These are phyloP conservation scores for Magnaporthiopsis rhizophila DNA, from an alignment of 2,329 filamentous ascomycete genomes.

Conservation along the genomic window DNA sequence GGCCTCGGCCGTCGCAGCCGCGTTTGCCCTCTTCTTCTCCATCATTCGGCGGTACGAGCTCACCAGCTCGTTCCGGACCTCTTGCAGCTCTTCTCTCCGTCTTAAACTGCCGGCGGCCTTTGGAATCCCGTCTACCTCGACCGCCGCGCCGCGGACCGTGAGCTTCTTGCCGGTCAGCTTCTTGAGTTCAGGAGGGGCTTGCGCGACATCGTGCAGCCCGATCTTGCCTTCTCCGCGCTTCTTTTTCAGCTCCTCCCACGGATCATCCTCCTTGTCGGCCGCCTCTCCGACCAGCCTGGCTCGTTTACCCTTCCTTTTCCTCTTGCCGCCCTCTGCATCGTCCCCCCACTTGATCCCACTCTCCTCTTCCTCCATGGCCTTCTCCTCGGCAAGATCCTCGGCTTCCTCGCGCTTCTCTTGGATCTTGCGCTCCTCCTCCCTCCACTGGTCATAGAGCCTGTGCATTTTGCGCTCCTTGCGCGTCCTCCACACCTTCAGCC, in stretches of 20 bases:
- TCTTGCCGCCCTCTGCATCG: constrained; percentile 29
- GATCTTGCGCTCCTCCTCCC: constrained; percentile 56
- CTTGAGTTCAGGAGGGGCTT: constrained; percentile 68
- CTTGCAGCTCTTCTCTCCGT: constrained; percentile 64
- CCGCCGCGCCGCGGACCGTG: constrained; percentile 54
- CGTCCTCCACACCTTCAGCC: constrained; percentile 62
- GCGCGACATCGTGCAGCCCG: constrained; percentile 52
- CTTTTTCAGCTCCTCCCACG: constrained; percentile 67
- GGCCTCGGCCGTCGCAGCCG: not conserved
- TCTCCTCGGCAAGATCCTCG: constrained; percentile 54
- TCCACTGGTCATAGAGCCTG: constrained; percentile 72
- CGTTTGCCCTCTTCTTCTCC: constrained; percentile 36
- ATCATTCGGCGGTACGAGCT: constrained; percentile 67
- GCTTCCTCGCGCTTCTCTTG: constrained; percentile 59
- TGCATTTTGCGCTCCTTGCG: constrained; percentile 80
- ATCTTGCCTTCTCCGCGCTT: constrained; percentile 50
- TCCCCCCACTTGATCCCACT: constrained; percentile 38
- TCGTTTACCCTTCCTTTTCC: constrained; percentile 35
- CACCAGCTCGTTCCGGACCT: constrained; percentile 61
- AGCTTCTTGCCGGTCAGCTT: constrained; percentile 57
- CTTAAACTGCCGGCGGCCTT: constrained; percentile 62
- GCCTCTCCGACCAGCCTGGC: constrained; percentile 31
- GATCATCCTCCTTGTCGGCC: constrained; percentile 50
- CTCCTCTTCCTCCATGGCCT: constrained; percentile 52
- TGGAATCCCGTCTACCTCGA: constrained; percentile 62